Evolutionary conservation across 192 early-diverging fungal genomes (phyloP).

Genomic region (Chytriomyces hyalinus): DNA sequence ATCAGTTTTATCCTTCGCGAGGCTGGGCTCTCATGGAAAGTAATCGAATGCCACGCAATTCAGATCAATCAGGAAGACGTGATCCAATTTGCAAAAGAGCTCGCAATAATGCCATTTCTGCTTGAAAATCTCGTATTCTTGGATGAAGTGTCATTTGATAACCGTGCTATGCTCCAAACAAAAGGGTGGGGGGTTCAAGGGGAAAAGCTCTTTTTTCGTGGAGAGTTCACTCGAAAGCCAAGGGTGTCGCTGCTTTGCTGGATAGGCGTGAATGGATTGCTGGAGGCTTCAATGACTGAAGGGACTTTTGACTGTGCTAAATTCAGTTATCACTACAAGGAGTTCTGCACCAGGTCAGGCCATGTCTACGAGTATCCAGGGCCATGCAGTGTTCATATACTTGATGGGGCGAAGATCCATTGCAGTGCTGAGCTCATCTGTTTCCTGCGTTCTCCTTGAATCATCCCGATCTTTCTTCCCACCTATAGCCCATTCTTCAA

Average conservation of each 20-base stretch:
- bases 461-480: conserved; percentile 33
- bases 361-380: conserved; percentile 32
- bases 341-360: conserved; percentile 9
- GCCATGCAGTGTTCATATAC: conserved; percentile 24
- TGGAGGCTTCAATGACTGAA: conserved; percentile 25
- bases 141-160: conserved; percentile 41
- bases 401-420: conserved; percentile 40
- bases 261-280: conserved; percentile 8
- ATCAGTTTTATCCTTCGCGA: conserved; percentile 9
- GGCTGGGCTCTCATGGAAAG: conserved; percentile 25
- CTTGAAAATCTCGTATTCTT: conserved; percentile 28
- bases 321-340: conserved; percentile 7
- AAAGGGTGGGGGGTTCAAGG: conserved; percentile 24
- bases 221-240: conserved; percentile 26
- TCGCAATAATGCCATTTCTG: neutral
- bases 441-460: conserved; percentile 19
- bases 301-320: conserved; percentile 28
- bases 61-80: conserved; percentile 33
- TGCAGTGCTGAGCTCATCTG: neutral
- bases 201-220: conserved; percentile 22
- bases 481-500: conserved; percentile 42
- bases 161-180: conserved; percentile 16
- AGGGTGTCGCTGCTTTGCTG: conserved; percentile 35
- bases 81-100: conserved; percentile 24
- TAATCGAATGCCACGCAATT: conserved; percentile 28